Evolutionary conservation across 2,329 filamentous ascomycete species (phyloP).

Genomic region (Trichoderma polysporum): DNA sequence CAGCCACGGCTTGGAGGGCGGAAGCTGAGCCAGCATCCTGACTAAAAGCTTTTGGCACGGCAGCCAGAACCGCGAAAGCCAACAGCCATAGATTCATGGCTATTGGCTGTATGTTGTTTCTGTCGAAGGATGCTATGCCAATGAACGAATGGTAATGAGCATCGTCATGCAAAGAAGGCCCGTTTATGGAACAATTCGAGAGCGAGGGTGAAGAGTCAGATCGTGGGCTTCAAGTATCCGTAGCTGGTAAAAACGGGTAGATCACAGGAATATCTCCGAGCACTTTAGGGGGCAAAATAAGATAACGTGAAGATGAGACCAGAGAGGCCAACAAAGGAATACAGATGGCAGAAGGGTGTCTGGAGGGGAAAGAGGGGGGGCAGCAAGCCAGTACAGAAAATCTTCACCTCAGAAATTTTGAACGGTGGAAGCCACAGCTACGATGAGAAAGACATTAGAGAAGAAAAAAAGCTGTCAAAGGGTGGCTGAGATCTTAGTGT

Average conservation of each 20-base stretch:
- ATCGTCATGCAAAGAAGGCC: not conserved
- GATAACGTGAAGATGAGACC: not conserved
- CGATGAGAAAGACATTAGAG: not conserved
- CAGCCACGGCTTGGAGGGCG: constrained; percentile 16
- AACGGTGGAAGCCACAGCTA: not conserved
- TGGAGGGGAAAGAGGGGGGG: not conserved
- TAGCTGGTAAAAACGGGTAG: not conserved
- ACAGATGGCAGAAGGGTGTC: too few species aligned
- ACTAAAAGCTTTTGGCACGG: constrained; percentile 5
- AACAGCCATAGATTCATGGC: constrained; percentile 12
- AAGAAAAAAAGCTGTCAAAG: not conserved
- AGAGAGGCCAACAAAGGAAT: not conserved
- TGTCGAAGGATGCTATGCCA: not conserved
- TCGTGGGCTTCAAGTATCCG: not conserved
- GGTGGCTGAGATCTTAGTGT: constrained; percentile 8
- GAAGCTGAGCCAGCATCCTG: not conserved
- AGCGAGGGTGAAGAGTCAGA: not conserved
- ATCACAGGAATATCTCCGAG: not conserved
- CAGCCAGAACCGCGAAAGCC: constrained; percentile 11
- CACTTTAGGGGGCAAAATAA: not conserved
- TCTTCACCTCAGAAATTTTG: not conserved
- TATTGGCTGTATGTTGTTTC: not conserved
- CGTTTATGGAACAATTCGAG: not conserved
- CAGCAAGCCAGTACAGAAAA: not conserved
- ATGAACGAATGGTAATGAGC: not conserved